Conservation (phyloP, 1,284 basidiomycete species). For the Termitomyces sp. region DNA sequence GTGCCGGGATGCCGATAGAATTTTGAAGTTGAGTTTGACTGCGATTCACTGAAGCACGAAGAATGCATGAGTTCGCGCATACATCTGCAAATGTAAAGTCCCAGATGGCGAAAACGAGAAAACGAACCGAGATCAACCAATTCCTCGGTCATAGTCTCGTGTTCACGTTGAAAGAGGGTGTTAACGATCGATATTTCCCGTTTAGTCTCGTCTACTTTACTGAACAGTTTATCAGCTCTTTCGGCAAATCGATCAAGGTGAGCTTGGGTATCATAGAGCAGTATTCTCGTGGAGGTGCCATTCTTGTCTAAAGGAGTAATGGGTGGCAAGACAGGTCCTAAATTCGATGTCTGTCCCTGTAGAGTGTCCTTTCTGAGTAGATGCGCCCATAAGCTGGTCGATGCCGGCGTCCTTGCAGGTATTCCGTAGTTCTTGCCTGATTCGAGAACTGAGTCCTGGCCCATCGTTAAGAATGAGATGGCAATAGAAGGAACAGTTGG, state of each 20-base stretch:
- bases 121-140: constrained; percentile 42
- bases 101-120: background rate
- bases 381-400: constrained; percentile 45
- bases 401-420: constrained; percentile 22
- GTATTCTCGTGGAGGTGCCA: constrained; percentile 59
- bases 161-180: constrained; percentile 40
- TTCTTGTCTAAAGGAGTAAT: constrained; percentile 55
- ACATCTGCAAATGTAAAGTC: constrained; percentile 1
- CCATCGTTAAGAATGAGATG: background rate
- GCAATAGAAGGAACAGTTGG: background rate
- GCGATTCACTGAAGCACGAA: constrained; percentile 43
- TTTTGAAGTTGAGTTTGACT: constrained; percentile 57
- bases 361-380: constrained; percentile 38
- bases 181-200: constrained; percentile 40
- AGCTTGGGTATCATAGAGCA: constrained; percentile 63
- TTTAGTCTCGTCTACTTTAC: constrained; percentile 37
- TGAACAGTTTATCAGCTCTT: constrained; percentile 41
- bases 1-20: constrained; percentile 50
- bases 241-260: constrained; percentile 57
- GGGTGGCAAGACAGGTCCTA: constrained; percentile 30
- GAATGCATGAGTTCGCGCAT: constrained; percentile 17
- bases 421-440: constrained; percentile 13
- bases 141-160: constrained; percentile 39
- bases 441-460: constrained; percentile 3
- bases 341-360: constrained; percentile 13